Evolutionary conservation across 495 filamentous ascomycete species (phyloP), one percentile per base, ranked within the genome.

Genomic region (Sabuloglossum arenarium): DNA sequence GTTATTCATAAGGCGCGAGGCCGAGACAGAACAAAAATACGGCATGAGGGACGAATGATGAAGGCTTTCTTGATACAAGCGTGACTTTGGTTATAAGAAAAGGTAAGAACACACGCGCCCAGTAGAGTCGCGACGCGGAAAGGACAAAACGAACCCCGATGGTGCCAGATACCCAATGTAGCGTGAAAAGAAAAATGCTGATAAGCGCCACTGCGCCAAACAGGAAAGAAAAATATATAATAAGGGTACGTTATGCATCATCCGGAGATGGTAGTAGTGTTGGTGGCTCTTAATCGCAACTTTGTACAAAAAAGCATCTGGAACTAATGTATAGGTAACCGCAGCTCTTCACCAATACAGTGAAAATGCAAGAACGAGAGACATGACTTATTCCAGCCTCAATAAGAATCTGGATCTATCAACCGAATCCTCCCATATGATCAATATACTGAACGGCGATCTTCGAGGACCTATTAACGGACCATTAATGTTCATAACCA

Each of bases 401-500:
- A 12, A 27, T 9, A n/a, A 24, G 19, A 47, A 27, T n/a, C 24
- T 12, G 45, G 23, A 23, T 47, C 19, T 47, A 47, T 47, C 19
- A 24, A 24, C 45, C 9, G 23, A 24, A 47, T 23, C 23, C 45
- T 37, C 45, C 8, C 24, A 6, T 6, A 9, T 47, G 45, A 5
- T 47, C 12, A 3, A 19, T 24, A 9, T 47, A 24, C 24, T 47
- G 45, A 8, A 47, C 10, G 24, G 23, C 9, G 45, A 47, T 14
- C 19, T 27, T 24, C 45, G 24, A 24, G 24, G 19, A n/a, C 45
- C 45, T 24, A 47, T 47, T 27, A 24, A 3, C 12, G 34, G 9
- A 24, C 6, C 21, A 56, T 56, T 54, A 80, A 61, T 79, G 75
- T 56, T 82, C 78, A 60, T 81, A 83, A 31, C 79, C 79, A 27